Percentiles rank a stretch among this genome's conserved stretches.
Conservation (phyloP, 768 basidiomycete species). For the Hericium rajendrae region DNA sequence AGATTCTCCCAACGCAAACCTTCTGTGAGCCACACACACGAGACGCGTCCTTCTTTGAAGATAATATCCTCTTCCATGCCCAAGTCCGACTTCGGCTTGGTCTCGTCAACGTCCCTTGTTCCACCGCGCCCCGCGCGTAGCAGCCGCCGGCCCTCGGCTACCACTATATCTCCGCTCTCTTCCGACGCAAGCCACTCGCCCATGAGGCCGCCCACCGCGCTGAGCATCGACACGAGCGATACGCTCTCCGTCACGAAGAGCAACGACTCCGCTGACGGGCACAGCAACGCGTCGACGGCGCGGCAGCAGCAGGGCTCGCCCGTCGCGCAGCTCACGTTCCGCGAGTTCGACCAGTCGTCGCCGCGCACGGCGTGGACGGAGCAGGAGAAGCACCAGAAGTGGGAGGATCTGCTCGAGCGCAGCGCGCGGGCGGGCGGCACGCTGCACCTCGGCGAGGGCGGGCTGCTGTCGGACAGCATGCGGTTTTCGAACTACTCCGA, state of each 20-base stretch:
- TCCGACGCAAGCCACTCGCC: constrained; percentile 13
- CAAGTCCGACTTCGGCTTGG: not conserved
- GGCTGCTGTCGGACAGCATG: constrained; percentile 34
- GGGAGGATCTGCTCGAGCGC: constrained; percentile 58
- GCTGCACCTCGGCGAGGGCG: constrained; percentile 38
- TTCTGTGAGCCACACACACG: constrained; percentile 3
- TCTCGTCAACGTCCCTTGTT: constrained; percentile 11
- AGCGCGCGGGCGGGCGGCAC: constrained; percentile 70
- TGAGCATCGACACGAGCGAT: not conserved
- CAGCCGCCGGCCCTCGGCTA: constrained; percentile 10
- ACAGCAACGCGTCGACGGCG: constrained; percentile 23
- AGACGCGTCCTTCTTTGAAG: not conserved
- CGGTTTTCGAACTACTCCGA: constrained; percentile 26
- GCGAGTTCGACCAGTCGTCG: constrained; percentile 29
- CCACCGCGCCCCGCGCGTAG: constrained; percentile 20
- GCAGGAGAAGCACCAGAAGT: constrained; percentile 61
- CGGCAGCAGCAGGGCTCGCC: constrained; percentile 11
- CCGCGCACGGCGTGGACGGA: constrained; percentile 40
- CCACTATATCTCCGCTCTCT: constrained; percentile 2
- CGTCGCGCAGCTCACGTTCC: constrained; percentile 34
- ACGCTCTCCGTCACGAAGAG: not conserved
- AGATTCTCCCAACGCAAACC: constrained; percentile 24
- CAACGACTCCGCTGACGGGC: constrained; percentile 13
- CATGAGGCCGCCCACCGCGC: constrained; percentile 12
- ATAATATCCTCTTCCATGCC: not conserved